A percentile compares a stretch with the other conserved stretches of the same genome.
These are phyloP conservation scores for Cordyceps fumosorosea DNA, from an alignment of 2,329 filamentous ascomycete genomes.

Conservation along the genomic window DNA sequence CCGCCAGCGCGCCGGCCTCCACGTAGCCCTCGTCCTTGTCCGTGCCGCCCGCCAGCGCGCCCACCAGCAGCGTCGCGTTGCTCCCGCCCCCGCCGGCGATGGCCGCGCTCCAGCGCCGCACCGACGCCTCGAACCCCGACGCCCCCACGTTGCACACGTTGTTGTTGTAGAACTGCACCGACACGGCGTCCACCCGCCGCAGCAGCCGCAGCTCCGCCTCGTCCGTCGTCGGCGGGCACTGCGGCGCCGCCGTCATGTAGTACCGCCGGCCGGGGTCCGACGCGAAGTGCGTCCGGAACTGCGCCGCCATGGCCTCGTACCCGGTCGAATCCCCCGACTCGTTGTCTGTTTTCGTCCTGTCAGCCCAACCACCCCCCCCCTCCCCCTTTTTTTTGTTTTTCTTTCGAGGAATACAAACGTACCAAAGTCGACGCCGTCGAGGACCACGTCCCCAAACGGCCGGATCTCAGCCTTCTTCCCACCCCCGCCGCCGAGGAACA, in stretches of 20 bases:
- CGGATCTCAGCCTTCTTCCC: conserved; percentile 41
- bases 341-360: conserved; percentile 10
- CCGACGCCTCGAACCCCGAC: conserved; percentile 52
- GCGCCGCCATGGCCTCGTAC: conserved; percentile 54
- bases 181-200: conserved; percentile 47
- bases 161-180: conserved; percentile 64
- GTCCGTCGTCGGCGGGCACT: conserved; percentile 56
- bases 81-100: conserved; percentile 31
- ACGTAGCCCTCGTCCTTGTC: conserved; percentile 49
- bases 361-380: too few relatives aligned
- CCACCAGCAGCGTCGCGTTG: conserved; percentile 52
- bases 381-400: too few relatives aligned
- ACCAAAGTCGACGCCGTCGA: conserved; percentile 66
- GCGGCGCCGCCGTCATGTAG: conserved; percentile 56
- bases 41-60: conserved; percentile 46
- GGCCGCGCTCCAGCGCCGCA: conserved; percentile 57
- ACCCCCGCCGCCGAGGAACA: conserved; percentile 45
- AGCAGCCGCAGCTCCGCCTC: conserved; percentile 30
- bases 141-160: conserved; percentile 48
- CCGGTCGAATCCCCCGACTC: conserved; percentile 56
- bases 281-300: conserved; percentile 48
- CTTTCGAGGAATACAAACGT: too few relatives aligned
- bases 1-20: conserved; percentile 33
- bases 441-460: conserved; percentile 59
- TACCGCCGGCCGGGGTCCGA: conserved; percentile 39